Conservation (phyloP, 306 rosid genomes). For the Dicorynia guianensis region DNA sequence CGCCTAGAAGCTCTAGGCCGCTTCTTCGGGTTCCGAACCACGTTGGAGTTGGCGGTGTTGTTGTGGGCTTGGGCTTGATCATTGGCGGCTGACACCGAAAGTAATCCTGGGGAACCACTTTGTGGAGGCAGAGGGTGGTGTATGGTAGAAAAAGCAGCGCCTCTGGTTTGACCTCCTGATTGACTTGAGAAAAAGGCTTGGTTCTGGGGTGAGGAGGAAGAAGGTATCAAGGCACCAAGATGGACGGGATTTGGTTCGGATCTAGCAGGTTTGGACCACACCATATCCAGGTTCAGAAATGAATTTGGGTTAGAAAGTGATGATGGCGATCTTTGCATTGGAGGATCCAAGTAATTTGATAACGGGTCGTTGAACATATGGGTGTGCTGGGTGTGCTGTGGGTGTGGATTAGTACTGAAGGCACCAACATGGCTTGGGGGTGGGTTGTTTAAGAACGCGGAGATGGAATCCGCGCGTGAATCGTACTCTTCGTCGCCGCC, state of each 20-base stretch:
- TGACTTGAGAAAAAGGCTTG: constrained; percentile 53
- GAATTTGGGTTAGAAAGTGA: constrained; percentile 45
- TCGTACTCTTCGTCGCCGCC: constrained; percentile 90
- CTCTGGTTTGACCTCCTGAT: constrained; percentile 48
- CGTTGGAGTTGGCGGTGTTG: constrained; percentile 31
- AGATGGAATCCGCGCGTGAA: constrained; percentile 75
- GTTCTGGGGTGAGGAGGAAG: constrained; percentile 35
- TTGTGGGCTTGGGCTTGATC: constrained; percentile 37
- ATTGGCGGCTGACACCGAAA: constrained; percentile 44
- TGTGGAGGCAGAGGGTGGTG: constrained; percentile 46
- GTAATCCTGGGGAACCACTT: constrained; percentile 33
- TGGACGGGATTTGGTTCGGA: constrained; percentile 60
- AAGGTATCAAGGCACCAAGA: constrained; percentile 44
- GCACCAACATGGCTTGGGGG: constrained; percentile 36
- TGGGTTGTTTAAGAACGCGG: constrained; percentile 54
- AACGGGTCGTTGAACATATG: constrained; percentile 57
- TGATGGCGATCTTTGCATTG: constrained; percentile 40
- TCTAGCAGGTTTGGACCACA: constrained; percentile 63
- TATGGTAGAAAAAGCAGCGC: constrained; percentile 38
- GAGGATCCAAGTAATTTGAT: constrained; percentile 63
- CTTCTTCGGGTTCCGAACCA: constrained; percentile 80
- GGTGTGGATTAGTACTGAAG: constrained; percentile 24
- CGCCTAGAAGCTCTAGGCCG: constrained; percentile 92
- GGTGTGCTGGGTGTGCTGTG: constrained; percentile 28
- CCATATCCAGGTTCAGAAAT: constrained; percentile 55